phyloP scores from a whole-genome alignment of 345 rosid species.

The Reutealis trisperma region DNA sequence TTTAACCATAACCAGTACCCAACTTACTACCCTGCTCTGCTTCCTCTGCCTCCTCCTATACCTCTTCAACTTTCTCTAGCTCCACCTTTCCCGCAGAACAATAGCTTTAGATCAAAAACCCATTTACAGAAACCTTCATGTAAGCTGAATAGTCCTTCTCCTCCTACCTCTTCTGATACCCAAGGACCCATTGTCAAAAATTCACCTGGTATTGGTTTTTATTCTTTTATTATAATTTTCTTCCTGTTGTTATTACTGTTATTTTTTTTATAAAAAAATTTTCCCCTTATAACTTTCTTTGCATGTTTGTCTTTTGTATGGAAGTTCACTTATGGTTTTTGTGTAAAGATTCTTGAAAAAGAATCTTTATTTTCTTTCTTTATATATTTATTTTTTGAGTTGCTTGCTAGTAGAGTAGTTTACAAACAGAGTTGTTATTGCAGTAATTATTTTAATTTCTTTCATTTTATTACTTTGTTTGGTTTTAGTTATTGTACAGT shows the following conservation, averaged over 20 bases:
- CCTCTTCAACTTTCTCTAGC: slow-evolving; percentile 55
- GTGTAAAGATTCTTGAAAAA: slow-evolving; percentile 13
- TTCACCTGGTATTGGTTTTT: slow-evolving; percentile 40
- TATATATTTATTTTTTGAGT: not conserved
- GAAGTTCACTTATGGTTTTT: slow-evolving; percentile 35
- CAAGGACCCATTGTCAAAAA: slow-evolving; percentile 27
- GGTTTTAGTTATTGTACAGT: slow-evolving; percentile 3
- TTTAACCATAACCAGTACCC: slow-evolving; percentile 42
- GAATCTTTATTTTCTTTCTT: not conserved
- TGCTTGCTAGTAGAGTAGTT: not conserved
- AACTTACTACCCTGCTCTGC: slow-evolving; percentile 59
- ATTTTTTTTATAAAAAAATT: not conserved
- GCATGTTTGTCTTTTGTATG: slow-evolving; percentile 16
- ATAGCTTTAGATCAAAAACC: slow-evolving; percentile 48
- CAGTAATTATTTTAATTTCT: slow-evolving; percentile 13
- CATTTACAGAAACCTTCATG: slow-evolving; percentile 51
- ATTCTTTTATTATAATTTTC: not conserved
- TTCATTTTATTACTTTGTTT: slow-evolving; percentile 12
- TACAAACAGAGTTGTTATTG: not conserved
- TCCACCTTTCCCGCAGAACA: slow-evolving; percentile 48
- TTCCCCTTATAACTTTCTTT: not conserved
- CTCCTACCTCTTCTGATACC: slow-evolving; percentile 47
- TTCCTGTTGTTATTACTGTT: not conserved
- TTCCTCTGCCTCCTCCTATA: slow-evolving; percentile 60
- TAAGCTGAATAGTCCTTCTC: slow-evolving; percentile 39